Evolutionary conservation across 306 rosid genomes (phyloP).

Genomic region (Prunus dulcis): DNA sequence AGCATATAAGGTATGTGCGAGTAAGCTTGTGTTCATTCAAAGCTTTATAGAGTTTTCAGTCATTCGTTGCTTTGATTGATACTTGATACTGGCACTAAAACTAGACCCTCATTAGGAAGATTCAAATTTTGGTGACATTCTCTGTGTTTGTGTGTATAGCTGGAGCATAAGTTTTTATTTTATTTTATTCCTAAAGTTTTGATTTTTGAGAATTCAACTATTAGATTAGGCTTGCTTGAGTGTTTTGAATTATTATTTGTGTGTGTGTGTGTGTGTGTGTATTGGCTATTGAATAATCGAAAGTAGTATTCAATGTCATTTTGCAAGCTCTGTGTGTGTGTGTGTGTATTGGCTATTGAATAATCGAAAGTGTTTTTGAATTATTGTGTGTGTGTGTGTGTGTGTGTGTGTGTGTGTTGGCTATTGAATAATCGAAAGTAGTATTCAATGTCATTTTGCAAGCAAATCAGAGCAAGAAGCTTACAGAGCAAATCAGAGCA

Average conservation of each 20-base stretch:
- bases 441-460: constrained; percentile 1
- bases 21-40: neutral
- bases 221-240: neutral
- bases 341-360: neutral
- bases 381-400: neutral
- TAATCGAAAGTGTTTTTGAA: neutral
- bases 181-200: neutral
- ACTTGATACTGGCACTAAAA: neutral
- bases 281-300: neutral
- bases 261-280: neutral
- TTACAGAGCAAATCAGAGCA: constrained; percentile 1
- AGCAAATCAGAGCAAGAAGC: neutral
- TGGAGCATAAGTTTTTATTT: neutral
- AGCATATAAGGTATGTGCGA: neutral
- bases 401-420: neutral
- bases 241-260: neutral
- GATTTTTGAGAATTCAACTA: neutral
- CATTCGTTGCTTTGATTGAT: neutral
- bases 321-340: neutral
- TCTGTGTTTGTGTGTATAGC: neutral
- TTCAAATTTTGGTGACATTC: neutral
- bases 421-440: neutral
- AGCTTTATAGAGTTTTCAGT: neutral
- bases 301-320: neutral
- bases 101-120: constrained; percentile 4